A percentile compares a stretch with the other conserved stretches of the same genome.
Conservation (phyloP, 805 yeast genomes). For the Metschnikowia drakensbergensis region DNA sequence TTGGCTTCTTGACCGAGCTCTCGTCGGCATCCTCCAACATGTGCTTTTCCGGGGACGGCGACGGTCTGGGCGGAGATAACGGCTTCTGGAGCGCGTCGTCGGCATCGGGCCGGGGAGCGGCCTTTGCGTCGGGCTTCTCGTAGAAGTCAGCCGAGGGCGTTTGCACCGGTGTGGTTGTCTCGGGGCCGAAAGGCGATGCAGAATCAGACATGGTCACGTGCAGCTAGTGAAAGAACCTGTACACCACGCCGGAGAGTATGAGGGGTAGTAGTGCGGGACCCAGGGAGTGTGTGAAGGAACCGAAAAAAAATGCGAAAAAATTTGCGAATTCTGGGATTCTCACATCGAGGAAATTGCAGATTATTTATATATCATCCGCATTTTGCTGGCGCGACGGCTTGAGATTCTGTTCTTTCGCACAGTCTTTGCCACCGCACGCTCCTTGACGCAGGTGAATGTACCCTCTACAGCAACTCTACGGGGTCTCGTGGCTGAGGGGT, state of each 20-base stretch:
- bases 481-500: neutral
- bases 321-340: slow-evolving; percentile 14
- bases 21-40: slow-evolving; percentile 26
- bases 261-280: slow-evolving; percentile 13
- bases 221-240: slow-evolving; percentile 8
- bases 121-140: slow-evolving; percentile 19
- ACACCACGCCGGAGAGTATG: slow-evolving; percentile 7
- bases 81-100: slow-evolving; percentile 31
- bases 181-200: slow-evolving; percentile 21
- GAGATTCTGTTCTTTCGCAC: slow-evolving; percentile 7
- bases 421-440: slow-evolving; percentile 13
- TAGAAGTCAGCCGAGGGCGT: slow-evolving; percentile 35
- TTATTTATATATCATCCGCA: slow-evolving; percentile 21
- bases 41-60: slow-evolving; percentile 40
- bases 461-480: slow-evolving; percentile 1
- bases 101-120: slow-evolving; percentile 9
- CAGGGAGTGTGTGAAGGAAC: slow-evolving; percentile 9
- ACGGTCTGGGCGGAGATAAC: slow-evolving; percentile 43
- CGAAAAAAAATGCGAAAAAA: slow-evolving; percentile 14
- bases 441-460: slow-evolving; percentile 13
- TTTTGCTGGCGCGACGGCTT: slow-evolving; percentile 19
- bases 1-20: slow-evolving; percentile 20
- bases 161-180: slow-evolving; percentile 37
- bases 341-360: slow-evolving; percentile 20
- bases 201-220: slow-evolving; percentile 29